Evolutionary conservation across 179 eudicot genomes (phyloP), one percentile per base, ranked within the genome.

Genomic region (Spinacia oleracea): DNA sequence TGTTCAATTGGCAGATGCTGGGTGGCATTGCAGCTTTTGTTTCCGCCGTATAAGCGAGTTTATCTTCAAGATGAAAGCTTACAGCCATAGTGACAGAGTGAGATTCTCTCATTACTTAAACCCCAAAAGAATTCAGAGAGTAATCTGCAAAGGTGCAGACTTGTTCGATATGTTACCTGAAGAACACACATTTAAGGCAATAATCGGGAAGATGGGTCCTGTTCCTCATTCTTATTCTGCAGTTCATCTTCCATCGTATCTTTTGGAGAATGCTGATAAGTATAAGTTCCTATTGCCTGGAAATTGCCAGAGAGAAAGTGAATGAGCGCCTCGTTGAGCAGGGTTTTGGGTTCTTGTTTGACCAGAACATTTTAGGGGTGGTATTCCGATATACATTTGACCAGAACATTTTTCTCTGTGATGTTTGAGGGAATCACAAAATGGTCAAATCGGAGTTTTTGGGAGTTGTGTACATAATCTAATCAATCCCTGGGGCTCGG

Each of bases 1-100:
- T 79, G 76, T 62, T 29, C 81, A 72, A 27, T 29, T 86, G 73
- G 89, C 89, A 16, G 89, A 86, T 74, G 89, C 86, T 1, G 88
- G 88, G 63, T 86, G 88, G 88, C 88, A 86, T 56, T 86, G 88
- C 65, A 86, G 88, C 82, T 86, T 86, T 35, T 84, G 89, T 51
- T 86, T 86, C 42, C 85, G 87, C 16, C 80, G 15, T 12, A 84
- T 86, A 21, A 86, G 85, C 21, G 89, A 86, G 81, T 86, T 86
- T 45, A 80, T 84, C 40, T 86, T 86, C 87, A 86, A 86, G 80
- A 86, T 86, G 89, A 86, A 84, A 77, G 89, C 89, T 51, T 86
- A 86, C 40, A 84, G 87, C 69, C 89, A 86, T 55, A 86, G 78
- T 51, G 89, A 86, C 70, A 73, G 89, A 69, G 89, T 86, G 48